Base-by-base conservation (phyloP, 176 grass and related monocot genomes). In the Saccharum spontaneum region DNA sequence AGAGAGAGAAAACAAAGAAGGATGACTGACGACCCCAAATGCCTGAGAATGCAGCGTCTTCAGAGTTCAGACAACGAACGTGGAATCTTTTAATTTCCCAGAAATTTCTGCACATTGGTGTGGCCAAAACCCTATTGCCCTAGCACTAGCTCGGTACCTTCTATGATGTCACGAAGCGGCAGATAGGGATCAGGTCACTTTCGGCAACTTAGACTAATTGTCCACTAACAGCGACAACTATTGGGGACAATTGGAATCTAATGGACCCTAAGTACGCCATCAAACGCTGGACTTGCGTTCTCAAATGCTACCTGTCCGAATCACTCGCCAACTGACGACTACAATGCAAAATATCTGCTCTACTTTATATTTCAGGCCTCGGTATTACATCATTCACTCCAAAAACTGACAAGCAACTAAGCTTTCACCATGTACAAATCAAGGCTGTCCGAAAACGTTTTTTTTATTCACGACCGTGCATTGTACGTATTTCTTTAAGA, bases 331-430 rank as follows among this genome's bases (percentile, higher is more conserved):
- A 78, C 52, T 22, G 23, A 8, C 33, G 15, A 37, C 62, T 59
- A 37, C 79, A n/a, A 20, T 17, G 75, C 26, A 60, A 90, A 90
- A 90, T 83, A 79, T 90, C 79, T 83, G 7, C 37, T 31, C 20
- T 83, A 59, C 22, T 90, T 74, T 83, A 79, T 62, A 4, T 67
- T 54, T 16, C 5, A 52, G 17, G 63, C 71, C 18, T 18, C n/a
- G 45, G 45, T 52, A 52, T n/a, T 81, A 69, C 39, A 52, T 81
- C 77, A 77, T 36, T 43, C 61, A 0, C 48, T 33, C 67, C 61
- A 20, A 45, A 13, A 79, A 31, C 59, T 73, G 74, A 83, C 80
- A 87, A 17, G 10, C 4, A 18, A 60, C 38, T 48, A 38, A 83
- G 68, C 66, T 90, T 83, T 87, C 88, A 74, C 74, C 4, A 33